A percentile compares a stretch with the other conserved stretches of the same genome.
phyloP scores from a whole-genome alignment of 305 asterid species.

The Fraxinus sp. region DNA sequence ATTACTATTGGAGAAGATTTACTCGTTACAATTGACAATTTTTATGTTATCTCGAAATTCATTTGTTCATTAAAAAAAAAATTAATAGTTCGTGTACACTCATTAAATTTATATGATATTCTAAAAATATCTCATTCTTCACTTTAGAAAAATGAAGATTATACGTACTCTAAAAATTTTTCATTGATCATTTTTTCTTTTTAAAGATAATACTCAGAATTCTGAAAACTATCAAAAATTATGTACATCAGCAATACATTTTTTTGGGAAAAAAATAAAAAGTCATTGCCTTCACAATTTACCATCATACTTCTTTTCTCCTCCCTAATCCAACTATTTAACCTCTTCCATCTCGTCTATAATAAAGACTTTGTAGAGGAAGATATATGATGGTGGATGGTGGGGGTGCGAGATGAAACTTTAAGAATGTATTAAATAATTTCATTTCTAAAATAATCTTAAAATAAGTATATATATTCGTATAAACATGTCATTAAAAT shows the following conservation, averaged over 20 bases:
- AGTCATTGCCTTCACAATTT: background rate
- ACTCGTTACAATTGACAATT: background rate
- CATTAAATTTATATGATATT: background rate
- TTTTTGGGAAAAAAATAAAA: too few species aligned
- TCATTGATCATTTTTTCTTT: background rate
- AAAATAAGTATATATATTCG: background rate
- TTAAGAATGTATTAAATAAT: background rate
- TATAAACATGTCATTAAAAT: background rate
- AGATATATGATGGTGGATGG: background rate
- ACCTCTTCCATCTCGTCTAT: background rate
- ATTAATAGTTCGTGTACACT: background rate
- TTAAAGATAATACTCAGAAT: background rate
- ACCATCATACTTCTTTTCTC: background rate
- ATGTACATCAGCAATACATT: background rate
- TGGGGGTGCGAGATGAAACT: background rate
- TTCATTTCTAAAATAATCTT: background rate
- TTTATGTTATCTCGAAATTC: background rate
- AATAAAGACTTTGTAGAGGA: background rate
- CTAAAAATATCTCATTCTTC: background rate
- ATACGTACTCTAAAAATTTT: background rate
- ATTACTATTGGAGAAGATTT: background rate
- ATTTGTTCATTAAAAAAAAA: background rate
- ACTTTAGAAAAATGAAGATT: background rate
- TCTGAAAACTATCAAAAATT: background rate
- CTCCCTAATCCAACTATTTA: background rate